Base-by-base conservation (phyloP, 441 rosid species). In the Gossypium lobatum region DNA sequence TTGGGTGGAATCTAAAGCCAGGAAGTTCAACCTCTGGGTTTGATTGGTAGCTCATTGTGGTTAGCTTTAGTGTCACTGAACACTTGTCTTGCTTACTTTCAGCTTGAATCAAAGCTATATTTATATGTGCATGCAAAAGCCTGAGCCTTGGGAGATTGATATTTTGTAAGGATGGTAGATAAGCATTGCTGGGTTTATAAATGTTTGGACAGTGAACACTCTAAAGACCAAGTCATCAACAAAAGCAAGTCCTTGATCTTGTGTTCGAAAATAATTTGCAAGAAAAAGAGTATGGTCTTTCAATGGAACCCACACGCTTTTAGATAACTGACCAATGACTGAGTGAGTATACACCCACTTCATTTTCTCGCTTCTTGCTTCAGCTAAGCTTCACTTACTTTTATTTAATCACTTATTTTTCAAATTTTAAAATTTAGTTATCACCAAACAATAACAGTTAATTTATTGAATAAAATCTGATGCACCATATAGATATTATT, bases 1-100 rank as follows among this genome's bases (percentile, higher is more conserved):
- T 95, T 0, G 98, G 97, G 73, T 92, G 97, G 88, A 95, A 95
- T n/a, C 99, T 82, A 73, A 95, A 91, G 16, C 97, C 99, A 0
- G 99, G 99, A 69, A 95, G 95, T n/a, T 83, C 86, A 57, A 84
- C 64, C 65, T 81, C 81, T 13, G 77, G 62, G 3, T 34, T 50
- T 57, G 13, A n/a, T 26, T 7, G 54, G 23, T 13, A 42, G 39
- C 21, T 54, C 59, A 54, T 54, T 17, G 25, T 54, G 59, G 7
- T 17, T 52, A 5, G 55, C 7, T 6, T 52, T 52, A 52, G 55
- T 52, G 16, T 26, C 23, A 62, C 13, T 18, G 4, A 37, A 13
- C 26, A 48, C n/a, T 48, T 14, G 53, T 48, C 16, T 48, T 48
- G 16, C n/a, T 48, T 48, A 48, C 16, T 48, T 65, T 64, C 37